Evolutionary conservation across 768 basidiomycete species (phyloP).

Genomic region (Paxillus rubicundulus): DNA sequence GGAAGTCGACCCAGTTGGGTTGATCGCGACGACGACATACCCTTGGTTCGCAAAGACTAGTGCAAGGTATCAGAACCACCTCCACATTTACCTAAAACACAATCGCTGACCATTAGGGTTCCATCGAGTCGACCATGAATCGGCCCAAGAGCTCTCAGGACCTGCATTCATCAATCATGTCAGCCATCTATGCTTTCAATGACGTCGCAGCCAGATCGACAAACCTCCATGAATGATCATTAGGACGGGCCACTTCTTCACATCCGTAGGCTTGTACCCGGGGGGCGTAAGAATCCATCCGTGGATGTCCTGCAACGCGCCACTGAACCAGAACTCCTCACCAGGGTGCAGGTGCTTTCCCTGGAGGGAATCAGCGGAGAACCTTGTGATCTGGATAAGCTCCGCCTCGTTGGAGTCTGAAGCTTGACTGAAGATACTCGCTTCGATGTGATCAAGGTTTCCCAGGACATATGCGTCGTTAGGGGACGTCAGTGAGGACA

Average conservation of each 20-base stretch:
- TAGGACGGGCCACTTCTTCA: slow-evolving; percentile 75
- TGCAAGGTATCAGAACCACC: not conserved
- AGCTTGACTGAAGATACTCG: slow-evolving; percentile 34
- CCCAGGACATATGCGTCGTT: slow-evolving; percentile 73
- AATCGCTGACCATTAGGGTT: slow-evolving; percentile 68
- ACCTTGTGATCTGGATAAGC: slow-evolving; percentile 60
- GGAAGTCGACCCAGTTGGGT: slow-evolving; percentile 92
- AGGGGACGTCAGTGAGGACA: slow-evolving; percentile 73
- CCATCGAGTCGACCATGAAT: slow-evolving; percentile 91
- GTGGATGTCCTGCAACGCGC: slow-evolving; percentile 75
- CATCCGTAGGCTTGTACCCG: slow-evolving; percentile 64
- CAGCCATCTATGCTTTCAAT: not conserved
- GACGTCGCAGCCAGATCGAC: slow-evolving; percentile 2
- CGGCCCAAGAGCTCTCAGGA: slow-evolving; percentile 85
- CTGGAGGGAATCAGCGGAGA: slow-evolving; percentile 55
- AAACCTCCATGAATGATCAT: slow-evolving; percentile 79
- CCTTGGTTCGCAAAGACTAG: slow-evolving; percentile 82
- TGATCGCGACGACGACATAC: slow-evolving; percentile 84
- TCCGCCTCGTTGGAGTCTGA: slow-evolving; percentile 28
- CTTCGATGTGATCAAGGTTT: slow-evolving; percentile 44
- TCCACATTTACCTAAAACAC: not conserved
- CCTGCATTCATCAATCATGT: slow-evolving; percentile 35
- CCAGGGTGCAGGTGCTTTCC: slow-evolving; percentile 59
- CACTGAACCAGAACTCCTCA: slow-evolving; percentile 89
- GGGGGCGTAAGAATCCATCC: slow-evolving; percentile 83